Evolutionary conservation across 345 rosid genomes (phyloP).

Genomic region (Salix brachista): DNA sequence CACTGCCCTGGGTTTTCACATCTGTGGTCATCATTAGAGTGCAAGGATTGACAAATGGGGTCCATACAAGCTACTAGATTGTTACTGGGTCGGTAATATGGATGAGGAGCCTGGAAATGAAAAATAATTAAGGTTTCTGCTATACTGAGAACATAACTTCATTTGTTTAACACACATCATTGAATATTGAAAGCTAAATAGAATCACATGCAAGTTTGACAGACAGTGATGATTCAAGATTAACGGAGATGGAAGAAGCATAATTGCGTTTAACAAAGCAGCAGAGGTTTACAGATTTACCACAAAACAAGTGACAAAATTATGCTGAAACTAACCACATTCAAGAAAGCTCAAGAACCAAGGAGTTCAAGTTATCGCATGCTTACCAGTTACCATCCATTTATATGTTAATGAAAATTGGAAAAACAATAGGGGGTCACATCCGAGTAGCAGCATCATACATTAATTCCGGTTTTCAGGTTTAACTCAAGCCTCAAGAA

Average conservation of each 20-base stretch:
- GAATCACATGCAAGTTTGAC: neutral
- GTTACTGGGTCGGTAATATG: conserved; percentile 63
- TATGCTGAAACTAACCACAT: neutral
- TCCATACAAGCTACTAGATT: conserved; percentile 67
- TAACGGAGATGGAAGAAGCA: too few relatives aligned
- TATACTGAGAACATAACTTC: neutral
- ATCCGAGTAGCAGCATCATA: neutral
- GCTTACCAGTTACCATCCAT: too few relatives aligned
- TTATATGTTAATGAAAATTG: neutral
- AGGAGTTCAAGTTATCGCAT: too few relatives aligned
- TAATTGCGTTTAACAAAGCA: neutral
- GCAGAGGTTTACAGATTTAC: neutral
- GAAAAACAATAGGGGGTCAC: neutral
- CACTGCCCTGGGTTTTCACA: conserved; percentile 66
- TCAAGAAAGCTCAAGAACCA: too few relatives aligned
- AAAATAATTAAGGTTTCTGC: neutral
- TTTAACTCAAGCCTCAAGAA: neutral
- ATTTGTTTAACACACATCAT: neutral
- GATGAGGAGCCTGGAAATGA: conserved; percentile 74
- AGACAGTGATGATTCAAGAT: neutral
- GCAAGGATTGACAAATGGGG: conserved; percentile 75
- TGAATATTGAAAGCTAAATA: neutral
- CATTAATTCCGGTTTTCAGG: neutral
- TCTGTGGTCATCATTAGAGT: conserved; percentile 41
- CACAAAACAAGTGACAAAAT: neutral